Base-by-base conservation (phyloP, 306 rosid genomes). In the Rosa rugosa region DNA sequence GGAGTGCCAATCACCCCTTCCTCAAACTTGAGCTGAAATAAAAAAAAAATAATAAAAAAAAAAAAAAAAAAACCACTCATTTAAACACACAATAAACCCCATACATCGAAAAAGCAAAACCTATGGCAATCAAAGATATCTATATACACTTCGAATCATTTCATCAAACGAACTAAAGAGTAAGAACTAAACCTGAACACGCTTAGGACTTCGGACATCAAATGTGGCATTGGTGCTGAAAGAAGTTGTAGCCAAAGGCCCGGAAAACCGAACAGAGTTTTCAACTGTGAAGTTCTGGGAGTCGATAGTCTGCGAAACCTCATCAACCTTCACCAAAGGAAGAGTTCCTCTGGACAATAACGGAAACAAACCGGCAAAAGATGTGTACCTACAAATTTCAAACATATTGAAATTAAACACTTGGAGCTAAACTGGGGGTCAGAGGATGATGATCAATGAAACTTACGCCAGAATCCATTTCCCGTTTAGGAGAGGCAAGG, bases 1-100 rank as follows among this genome's bases (percentile, higher is more conserved):
- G 99, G 99, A 4, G 98, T 95, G 49, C 97, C 97, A 22, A 95
- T 90, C 69, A 95, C 69, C 22, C 99, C 99, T 87, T 93, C 93
- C 14, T 91, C 93, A 54, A 93, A 90, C 85, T 89, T 91, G 71
- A 95, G 87, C 98, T 92, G 88, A 62, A 88, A 3, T 64, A 34
- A 71, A 27, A 31, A 63, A n/a, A 27, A 27, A 34, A 67, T n/a
- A n/a, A n/a, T n/a, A n/a, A 27, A 1, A 25, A 1, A 25, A 27
- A 27, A 27, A 27, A 27, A 34, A 67, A 27, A 31, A 63, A 56
- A 46, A 47, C 1, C 11, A 41, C 42, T 77, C 67, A 13, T 69
- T 64, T 66, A 45, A 82, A 13, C 41, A 34, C 45, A 17, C 8
- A 31, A 31, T 11, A 9, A 56, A 56, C 5, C 4, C 17, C 51